Conservation (phyloP, 192 early-diverging fungal species). For the Podila minutissima region DNA sequence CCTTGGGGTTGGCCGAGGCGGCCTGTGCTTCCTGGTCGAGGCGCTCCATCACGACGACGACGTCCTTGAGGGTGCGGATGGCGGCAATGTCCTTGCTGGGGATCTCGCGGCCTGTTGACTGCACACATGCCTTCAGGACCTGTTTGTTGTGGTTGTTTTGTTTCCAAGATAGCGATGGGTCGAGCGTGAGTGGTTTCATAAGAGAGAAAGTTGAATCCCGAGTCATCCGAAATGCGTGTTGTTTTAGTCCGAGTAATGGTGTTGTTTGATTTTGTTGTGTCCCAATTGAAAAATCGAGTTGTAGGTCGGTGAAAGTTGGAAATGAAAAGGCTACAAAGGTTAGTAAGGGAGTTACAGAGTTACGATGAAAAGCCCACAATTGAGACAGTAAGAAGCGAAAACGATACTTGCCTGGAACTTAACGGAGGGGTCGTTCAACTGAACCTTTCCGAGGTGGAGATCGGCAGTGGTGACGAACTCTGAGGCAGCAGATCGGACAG, state of each 20-base stretch:
- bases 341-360: background rate
- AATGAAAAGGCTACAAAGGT: background rate
- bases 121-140: constrained; percentile 43
- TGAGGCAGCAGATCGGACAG: constrained; percentile 38
- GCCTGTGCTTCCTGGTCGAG: constrained; percentile 8
- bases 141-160: background rate
- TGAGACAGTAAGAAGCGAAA: background rate
- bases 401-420: constrained; percentile 37
- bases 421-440: constrained; percentile 17
- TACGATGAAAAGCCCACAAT: background rate
- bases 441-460: constrained; percentile 17
- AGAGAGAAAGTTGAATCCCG: too few species aligned
- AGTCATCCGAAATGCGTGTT: too few species aligned
- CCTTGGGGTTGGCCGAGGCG: constrained; percentile 30
- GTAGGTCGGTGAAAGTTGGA: too few species aligned
- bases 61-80: constrained; percentile 36
- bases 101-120: constrained; percentile 41
- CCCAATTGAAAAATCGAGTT: too few species aligned
- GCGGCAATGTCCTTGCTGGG: constrained; percentile 41
- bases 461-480: constrained; percentile 17
- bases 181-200: background rate
- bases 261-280: too few species aligned
- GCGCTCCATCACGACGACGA: constrained; percentile 11
- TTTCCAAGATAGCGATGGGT: background rate
- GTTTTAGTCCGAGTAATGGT: too few species aligned